These are phyloP conservation scores for Arthrinium phaeospermum DNA, from an alignment of 2,329 filamentous ascomycete species.

Conservation along the genomic window DNA sequence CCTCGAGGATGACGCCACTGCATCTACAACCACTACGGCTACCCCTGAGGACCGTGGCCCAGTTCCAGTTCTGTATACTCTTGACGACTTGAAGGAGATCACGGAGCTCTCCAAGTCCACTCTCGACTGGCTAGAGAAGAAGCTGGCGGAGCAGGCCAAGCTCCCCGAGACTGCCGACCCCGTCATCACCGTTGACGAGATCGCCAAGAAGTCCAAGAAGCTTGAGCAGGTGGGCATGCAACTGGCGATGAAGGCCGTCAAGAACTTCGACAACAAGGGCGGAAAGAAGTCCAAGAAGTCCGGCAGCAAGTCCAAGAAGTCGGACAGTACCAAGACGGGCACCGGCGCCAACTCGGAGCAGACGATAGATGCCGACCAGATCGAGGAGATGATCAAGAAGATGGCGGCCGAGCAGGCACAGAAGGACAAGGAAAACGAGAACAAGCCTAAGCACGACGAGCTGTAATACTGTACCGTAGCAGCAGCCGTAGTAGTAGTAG, in stretches of 20 bases:
- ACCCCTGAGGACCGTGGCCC: conserved; percentile 58
- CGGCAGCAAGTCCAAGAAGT: conserved; percentile 46
- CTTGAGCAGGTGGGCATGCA: conserved; percentile 74
- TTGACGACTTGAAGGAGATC: conserved; percentile 72
- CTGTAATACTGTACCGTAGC: conserved; percentile 31
- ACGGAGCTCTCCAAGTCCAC: conserved; percentile 67
- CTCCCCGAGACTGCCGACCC: conserved; percentile 76
- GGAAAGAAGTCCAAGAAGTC: conserved; percentile 47
- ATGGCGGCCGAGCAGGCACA: conserved; percentile 39
- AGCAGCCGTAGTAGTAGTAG: background rate
- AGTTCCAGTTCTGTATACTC: conserved; percentile 71
- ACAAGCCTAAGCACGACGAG: conserved; percentile 37
- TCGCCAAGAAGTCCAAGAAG: conserved; percentile 71
- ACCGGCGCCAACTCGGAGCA: conserved; percentile 42
- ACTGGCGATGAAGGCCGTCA: conserved; percentile 72
- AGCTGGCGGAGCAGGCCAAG: conserved; percentile 72
- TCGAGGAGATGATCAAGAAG: conserved; percentile 61
- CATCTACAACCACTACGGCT: conserved; percentile 45
- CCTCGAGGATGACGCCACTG: conserved; percentile 73
- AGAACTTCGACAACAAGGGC: conserved; percentile 55
- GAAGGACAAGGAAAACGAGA: conserved; percentile 30
- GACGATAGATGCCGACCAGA: conserved; percentile 53
- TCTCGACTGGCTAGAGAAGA: conserved; percentile 76
- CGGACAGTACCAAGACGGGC: conserved; percentile 45
- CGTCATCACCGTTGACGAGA: conserved; percentile 73